Conservation (phyloP, 192 early-diverging fungal species). For the Fimicolochytrium jonesii region DNA sequence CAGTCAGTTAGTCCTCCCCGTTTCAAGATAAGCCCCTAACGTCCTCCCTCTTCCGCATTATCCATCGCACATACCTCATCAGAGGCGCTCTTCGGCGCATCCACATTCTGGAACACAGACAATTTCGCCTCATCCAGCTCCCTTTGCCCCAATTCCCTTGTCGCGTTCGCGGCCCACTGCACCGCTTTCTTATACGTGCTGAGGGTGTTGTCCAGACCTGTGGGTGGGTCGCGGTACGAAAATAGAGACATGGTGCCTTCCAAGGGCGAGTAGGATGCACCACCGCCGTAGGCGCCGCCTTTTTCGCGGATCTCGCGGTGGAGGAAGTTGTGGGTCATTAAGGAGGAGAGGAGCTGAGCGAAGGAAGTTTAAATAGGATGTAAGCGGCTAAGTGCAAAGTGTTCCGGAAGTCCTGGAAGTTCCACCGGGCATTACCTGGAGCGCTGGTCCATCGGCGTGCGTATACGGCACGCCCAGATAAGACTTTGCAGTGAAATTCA, state of each 20-base stretch:
- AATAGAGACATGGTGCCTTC: slow-evolving; percentile 82
- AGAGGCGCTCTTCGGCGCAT: slow-evolving; percentile 76
- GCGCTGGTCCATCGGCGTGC: slow-evolving; percentile 71
- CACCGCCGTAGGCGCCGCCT: slow-evolving; percentile 96
- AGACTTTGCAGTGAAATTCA: slow-evolving; percentile 76
- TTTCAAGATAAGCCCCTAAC: too few relatives aligned
- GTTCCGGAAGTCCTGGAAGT: slow-evolving; percentile 14
- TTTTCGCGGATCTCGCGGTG: slow-evolving; percentile 96
- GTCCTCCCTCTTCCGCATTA: too few relatives aligned
- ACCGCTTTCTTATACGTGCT: slow-evolving; percentile 61
- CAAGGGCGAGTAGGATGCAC: slow-evolving; percentile 64
- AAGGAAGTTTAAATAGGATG: background rate
- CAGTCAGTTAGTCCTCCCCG: too few relatives aligned
- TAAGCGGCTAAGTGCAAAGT: background rate
- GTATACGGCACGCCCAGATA: slow-evolving; percentile 80
- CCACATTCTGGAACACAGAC: slow-evolving; percentile 79
- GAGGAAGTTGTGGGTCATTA: slow-evolving; percentile 82
- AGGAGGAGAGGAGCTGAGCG: slow-evolving; percentile 69
- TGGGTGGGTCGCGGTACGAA: slow-evolving; percentile 87
- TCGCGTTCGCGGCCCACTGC: slow-evolving; percentile 59
- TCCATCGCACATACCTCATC: too few relatives aligned
- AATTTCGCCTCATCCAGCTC: slow-evolving; percentile 91
- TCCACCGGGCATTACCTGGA: slow-evolving; percentile 54
- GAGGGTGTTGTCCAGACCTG: slow-evolving; percentile 63
- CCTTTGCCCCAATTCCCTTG: slow-evolving; percentile 29